Percentiles rank a stretch among this genome's conserved stretches.
phyloP scores from a whole-genome alignment of 345 rosid genomes.

The Acer negundo region DNA sequence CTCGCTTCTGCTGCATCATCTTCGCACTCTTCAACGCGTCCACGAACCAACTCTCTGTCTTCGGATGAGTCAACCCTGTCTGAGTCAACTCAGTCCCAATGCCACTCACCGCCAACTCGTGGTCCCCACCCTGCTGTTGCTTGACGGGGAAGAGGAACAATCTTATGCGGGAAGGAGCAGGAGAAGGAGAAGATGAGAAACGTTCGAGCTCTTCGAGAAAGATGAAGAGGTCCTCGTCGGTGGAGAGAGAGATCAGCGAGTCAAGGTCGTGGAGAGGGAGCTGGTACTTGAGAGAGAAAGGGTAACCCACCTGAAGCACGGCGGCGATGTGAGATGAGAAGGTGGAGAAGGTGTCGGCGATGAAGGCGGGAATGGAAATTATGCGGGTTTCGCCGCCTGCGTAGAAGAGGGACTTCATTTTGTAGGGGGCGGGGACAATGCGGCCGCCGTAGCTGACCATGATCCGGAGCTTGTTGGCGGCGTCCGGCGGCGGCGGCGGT shows the following conservation, averaged over 20 bases:
- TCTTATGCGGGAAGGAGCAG: conserved; percentile 35
- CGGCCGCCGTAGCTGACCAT: conserved; percentile 90
- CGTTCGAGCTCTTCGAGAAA: conserved; percentile 46
- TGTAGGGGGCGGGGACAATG: conserved; percentile 47
- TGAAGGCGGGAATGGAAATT: conserved; percentile 37
- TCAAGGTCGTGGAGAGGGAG: conserved; percentile 53
- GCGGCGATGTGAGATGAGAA: conserved; percentile 40
- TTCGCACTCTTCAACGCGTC: conserved; percentile 70
- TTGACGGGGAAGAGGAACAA: conserved; percentile 35
- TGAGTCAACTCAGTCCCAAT: not conserved
- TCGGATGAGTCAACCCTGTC: conserved; percentile 57
- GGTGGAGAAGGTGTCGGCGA: conserved; percentile 30
- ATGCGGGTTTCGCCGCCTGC: conserved; percentile 60
- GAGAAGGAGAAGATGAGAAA: conserved; percentile 20
- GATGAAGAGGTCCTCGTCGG: conserved; percentile 48
- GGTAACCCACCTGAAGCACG: conserved; percentile 28
- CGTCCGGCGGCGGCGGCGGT: not conserved
- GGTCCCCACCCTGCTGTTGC: not conserved
- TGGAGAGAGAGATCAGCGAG: conserved; percentile 46
- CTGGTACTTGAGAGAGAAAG: conserved; percentile 50
- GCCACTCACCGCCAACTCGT: conserved; percentile 4
- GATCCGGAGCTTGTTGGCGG: conserved; percentile 50
- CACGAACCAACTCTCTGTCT: conserved; percentile 75
- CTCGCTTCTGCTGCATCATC: conserved; percentile 47
- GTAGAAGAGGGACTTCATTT: conserved; percentile 45